phyloP scores from a whole-genome alignment of 352 stramenopile species.

The Sclerospora graminicola region DNA sequence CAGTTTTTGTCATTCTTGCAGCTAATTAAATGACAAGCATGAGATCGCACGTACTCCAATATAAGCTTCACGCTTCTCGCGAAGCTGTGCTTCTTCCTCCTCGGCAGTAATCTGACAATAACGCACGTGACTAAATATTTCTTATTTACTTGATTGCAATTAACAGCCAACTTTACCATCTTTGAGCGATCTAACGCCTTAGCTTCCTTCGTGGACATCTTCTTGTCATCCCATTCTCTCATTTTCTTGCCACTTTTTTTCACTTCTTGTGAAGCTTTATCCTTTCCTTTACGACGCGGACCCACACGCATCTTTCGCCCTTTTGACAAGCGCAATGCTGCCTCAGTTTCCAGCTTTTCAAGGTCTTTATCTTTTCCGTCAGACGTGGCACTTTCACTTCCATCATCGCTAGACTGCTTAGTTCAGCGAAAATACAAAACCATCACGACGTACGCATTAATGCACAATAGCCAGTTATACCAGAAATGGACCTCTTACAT shows the following conservation, averaged over 20 bases:
- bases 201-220: constrained; percentile 80
- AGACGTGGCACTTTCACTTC: constrained; percentile 34
- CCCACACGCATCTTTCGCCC: constrained; percentile 56
- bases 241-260: constrained; percentile 77
- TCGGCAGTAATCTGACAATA: constrained; percentile 40
- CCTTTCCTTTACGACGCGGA: constrained; percentile 50
- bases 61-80: constrained; percentile 65
- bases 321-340: constrained; percentile 28
- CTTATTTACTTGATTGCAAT: not conserved
- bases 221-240: constrained; percentile 79
- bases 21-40: not conserved
- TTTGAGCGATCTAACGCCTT: constrained; percentile 60
- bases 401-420: constrained; percentile 48
- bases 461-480: constrained; percentile 1
- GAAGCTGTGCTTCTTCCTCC: constrained; percentile 61
- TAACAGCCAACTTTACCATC: constrained; percentile 24
- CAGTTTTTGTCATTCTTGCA: constrained; percentile 1
- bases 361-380: constrained; percentile 46
- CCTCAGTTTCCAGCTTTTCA: constrained; percentile 43
- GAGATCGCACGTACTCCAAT: constrained; percentile 51
- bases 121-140: not conserved
- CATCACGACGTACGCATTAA: constrained; percentile 1
- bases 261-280: constrained; percentile 28
- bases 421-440: not conserved
- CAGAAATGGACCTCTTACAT: constrained; percentile 16